Evolutionary conservation across 1,284 basidiomycete genomes (phyloP).

Genomic region (Malassezia psittaci): DNA sequence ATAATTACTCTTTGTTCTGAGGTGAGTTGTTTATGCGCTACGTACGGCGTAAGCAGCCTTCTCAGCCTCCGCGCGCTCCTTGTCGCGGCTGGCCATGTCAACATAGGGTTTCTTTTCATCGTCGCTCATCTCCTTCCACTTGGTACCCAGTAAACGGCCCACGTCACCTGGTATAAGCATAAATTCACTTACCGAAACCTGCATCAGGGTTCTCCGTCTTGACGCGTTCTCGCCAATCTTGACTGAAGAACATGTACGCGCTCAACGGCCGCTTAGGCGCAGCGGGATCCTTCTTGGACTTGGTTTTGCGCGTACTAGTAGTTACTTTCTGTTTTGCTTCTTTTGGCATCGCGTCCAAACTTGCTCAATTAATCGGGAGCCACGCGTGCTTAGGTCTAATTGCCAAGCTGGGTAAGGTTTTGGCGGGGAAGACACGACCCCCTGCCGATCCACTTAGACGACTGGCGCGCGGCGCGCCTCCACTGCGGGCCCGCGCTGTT

Average conservation of each 20-base stretch:
- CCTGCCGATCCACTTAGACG: neutral
- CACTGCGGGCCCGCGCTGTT: conserved; percentile 2
- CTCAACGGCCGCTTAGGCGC: conserved; percentile 82
- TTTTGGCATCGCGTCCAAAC: conserved; percentile 27
- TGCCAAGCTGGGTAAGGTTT: conserved; percentile 1
- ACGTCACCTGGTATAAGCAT: conserved; percentile 57
- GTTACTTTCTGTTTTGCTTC: conserved; percentile 37
- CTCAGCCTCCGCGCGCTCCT: conserved; percentile 69
- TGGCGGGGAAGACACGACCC: neutral
- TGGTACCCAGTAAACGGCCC: conserved; percentile 73
- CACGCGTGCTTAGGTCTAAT: neutral
- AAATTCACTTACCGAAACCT: conserved; percentile 60
- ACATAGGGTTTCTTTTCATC: conserved; percentile 87
- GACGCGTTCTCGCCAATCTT: conserved; percentile 87
- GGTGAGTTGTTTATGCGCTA: neutral
- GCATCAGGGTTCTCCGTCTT: conserved; percentile 91
- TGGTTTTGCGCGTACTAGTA: conserved; percentile 28
- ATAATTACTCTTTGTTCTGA: conserved; percentile 11
- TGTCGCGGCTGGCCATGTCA: conserved; percentile 75
- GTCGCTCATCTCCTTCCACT: conserved; percentile 77
- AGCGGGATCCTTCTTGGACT: conserved; percentile 56
- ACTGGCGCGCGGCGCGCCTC: neutral
- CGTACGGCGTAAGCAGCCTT: conserved; percentile 60
- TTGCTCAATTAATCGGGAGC: neutral
- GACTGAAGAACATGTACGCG: conserved; percentile 97